Evolutionary conservation across 2,329 filamentous ascomycete species (phyloP).

Genomic region (Colletotrichum musicola): DNA sequence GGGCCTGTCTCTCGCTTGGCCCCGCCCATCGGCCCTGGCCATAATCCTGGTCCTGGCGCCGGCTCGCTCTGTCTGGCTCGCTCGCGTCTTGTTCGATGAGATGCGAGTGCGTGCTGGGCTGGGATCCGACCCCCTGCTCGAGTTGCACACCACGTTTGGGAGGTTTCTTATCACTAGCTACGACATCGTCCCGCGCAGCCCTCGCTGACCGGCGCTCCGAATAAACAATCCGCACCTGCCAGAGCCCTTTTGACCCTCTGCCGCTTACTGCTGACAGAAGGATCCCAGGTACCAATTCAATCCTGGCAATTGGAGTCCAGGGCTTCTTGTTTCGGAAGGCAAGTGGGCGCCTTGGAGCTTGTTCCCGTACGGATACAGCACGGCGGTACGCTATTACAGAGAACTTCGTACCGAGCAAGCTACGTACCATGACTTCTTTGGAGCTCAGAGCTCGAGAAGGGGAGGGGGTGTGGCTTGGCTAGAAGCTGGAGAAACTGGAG

Average conservation of each 20-base stretch:
- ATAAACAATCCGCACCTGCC: constrained; percentile 16
- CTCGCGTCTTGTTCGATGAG: constrained; percentile 13
- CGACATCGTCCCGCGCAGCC: constrained; percentile 23
- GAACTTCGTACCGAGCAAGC: not conserved
- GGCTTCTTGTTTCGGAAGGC: constrained; percentile 30
- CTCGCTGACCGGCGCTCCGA: constrained; percentile 15
- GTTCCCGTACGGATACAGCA: constrained; percentile 8
- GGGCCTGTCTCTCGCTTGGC: constrained; percentile 32
- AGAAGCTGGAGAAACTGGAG: constrained; percentile 20
- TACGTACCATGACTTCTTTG: constrained; percentile 1
- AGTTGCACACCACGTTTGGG: constrained; percentile 15
- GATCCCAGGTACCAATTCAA: constrained; percentile 18
- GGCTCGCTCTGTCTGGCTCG: constrained; percentile 5
- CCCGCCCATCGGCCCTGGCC: constrained; percentile 30
- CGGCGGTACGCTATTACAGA: not conserved
- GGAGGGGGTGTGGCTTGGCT: not conserved
- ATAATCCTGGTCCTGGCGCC: constrained; percentile 19
- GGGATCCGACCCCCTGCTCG: constrained; percentile 7
- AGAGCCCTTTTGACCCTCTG: constrained; percentile 2
- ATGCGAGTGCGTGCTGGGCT: constrained; percentile 26
- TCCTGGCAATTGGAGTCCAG: constrained; percentile 23
- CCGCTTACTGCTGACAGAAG: constrained; percentile 16
- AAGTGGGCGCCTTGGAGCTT: constrained; percentile 31
- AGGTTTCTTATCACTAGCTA: constrained; percentile 27
- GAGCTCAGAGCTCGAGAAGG: constrained; percentile 2